Base-by-base conservation (phyloP, 2,329 filamentous ascomycete species). In the Zasmidium cellare region DNA sequence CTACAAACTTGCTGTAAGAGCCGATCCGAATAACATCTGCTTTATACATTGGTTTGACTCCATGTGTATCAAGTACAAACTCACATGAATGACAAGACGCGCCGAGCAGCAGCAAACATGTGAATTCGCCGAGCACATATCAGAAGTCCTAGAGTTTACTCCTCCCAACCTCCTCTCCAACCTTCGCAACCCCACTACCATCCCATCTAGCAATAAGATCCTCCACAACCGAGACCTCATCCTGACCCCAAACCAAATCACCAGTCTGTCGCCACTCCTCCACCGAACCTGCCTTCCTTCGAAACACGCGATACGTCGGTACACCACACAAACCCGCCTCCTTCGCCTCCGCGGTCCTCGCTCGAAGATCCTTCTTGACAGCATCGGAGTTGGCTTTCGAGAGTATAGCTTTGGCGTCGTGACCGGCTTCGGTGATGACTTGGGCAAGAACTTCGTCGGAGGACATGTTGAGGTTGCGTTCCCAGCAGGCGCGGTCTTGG, bases 221-320 rank as follows among this genome's bases (percentile, higher is more conserved):
- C 55, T 66, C 62, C 9, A 66, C 62, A 2, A 64, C 60, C 18
- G 57, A 41, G 18, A 66, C 5, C 45, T 64, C 59, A 57, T 66
- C 64, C 31, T 66, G 64, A n/a, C 64, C 64, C 64, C 64, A 66
- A 18, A 66, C 62, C 2, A 66, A 35, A 28, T 63, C 64, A 12
- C 58, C 62, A n/a, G 23, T 44, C 44, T 60, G 58, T 23, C 46
- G 53, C 64, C 62, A 65, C 19, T 46, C 24, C 3, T 45, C 50
- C 16, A 53, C 20, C 11, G 38, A 46, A 7, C 50, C 58, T 2
- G 55, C n/a, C n/a, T 55, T 55, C 24, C 60, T 51, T 16, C 59
- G 57, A 44, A 63, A 66, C 1, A 66, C 55, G 20, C 62, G 56
- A 51, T 65, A 66, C 11, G 62, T 65, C 2, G 64, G 64, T 3